phyloP scores from a whole-genome alignment of 768 basidiomycete genomes.

The Scleroderma citrinum region DNA sequence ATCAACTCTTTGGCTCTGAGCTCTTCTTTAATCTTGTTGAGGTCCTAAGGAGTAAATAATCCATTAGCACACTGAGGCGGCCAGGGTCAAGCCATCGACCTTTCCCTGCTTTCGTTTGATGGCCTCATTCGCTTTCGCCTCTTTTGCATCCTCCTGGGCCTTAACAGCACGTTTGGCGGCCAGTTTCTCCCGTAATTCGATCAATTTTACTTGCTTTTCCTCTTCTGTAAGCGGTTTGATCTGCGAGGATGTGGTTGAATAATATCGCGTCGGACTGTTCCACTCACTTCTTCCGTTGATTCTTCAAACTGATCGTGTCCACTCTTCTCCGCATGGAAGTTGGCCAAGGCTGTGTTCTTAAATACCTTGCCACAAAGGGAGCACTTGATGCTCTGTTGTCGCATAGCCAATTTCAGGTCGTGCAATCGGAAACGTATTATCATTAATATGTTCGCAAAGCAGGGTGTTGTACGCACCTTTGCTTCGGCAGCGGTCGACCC shows the following conservation, averaged over 20 bases:
- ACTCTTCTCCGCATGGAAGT: conserved; percentile 91
- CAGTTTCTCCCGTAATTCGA: conserved; percentile 75
- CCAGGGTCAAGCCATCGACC: conserved; percentile 31
- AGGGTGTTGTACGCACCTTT: conserved; percentile 40
- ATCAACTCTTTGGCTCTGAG: conserved; percentile 70
- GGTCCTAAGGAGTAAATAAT: conserved; percentile 42
- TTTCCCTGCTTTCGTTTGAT: conserved; percentile 84
- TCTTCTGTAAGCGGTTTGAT: conserved; percentile 94
- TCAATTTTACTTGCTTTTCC: conserved; percentile 78
- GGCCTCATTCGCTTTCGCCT: conserved; percentile 66
- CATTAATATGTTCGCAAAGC: not conserved
- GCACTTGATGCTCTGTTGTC: conserved; percentile 71
- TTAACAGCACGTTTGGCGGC: conserved; percentile 71
- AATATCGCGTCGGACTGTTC: conserved; percentile 1
- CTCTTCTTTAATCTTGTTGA: conserved; percentile 68
- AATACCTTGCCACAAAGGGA: conserved; percentile 82
- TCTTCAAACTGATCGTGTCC: conserved; percentile 97
- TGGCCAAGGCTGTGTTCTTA: conserved; percentile 79
- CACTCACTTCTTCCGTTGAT: conserved; percentile 79
- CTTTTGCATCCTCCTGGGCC: conserved; percentile 66
- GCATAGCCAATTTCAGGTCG: not conserved
- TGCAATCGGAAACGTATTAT: not conserved
- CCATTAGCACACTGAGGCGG: not conserved
- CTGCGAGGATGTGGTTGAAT: conserved; percentile 31
- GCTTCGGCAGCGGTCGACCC: conserved; percentile 47